Evolutionary conservation across 75 land plant species (phyloP), one percentile per base, ranked within the genome.

Genomic region (Isoetes taiwanensis): DNA sequence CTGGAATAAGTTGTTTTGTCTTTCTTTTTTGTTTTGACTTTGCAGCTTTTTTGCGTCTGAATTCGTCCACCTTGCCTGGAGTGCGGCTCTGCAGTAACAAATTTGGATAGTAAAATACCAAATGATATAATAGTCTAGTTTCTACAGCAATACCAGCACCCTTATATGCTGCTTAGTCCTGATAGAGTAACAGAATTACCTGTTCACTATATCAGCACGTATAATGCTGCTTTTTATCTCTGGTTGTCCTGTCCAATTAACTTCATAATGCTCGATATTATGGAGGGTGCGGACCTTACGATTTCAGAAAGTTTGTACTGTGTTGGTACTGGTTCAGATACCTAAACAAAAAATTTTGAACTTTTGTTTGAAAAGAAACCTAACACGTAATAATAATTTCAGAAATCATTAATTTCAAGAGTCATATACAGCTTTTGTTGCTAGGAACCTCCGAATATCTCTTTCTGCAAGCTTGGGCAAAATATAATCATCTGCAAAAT

Each of bases 401-500:
- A n/a, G n/a, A n/a, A n/a, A n/a, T n/a, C n/a, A n/a, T n/a, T n/a
- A n/a, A n/a, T n/a, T n/a, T n/a, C n/a, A n/a, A n/a, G n/a, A n/a
- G n/a, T n/a, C n/a, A n/a, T n/a, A n/a, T n/a, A n/a, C n/a, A n/a
- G n/a, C n/a, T n/a, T n/a, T n/a, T n/a, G n/a, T n/a, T n/a, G n/a
- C n/a, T n/a, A n/a, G n/a, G 56, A 67, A 70, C 33, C 80, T 63
- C 30, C 79, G 41, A 34, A 81, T 60, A 58, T 81, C 72, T 59
- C 80, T 73, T 48, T 81, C 84, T 64, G 77, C 84, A 33, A 81
- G 69, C 61, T 81, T 81, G 0, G 84, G 80, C 35, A 81, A 77
- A 41, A 81, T 81, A 37, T 81, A 77, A 28, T 81, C 74, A 68
- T 81, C 84, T 80, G 65, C 11, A 66, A 42, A n/a, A n/a, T n/a